Base-by-base conservation (phyloP, 805 yeast genomes). In the Hanseniaspora thailandica region DNA sequence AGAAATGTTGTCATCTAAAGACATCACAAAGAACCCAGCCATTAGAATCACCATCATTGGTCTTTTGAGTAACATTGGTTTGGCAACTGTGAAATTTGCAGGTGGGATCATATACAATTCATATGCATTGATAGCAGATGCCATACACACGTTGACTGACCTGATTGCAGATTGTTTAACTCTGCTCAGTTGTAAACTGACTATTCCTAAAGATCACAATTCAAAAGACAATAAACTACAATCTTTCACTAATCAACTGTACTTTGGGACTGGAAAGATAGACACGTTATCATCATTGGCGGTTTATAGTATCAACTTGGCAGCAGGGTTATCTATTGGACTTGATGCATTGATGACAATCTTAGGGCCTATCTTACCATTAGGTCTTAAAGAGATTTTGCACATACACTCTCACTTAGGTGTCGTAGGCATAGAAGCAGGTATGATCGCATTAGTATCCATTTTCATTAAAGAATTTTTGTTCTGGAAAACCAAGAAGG, bases 71-170 rank as follows among this genome's bases (percentile, higher is more conserved):
- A 93, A 93, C 64, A 78, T 86, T 12, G 80, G 84, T 13, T 82
- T 93, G 82, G 97, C 96, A 0, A 71, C 77, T 1, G 82, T 89
- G 31, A 93, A 93, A 66, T 89, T 88, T 26, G 67, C 80, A 22
- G 97, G 97, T 30, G 98, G 98, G 7, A 72, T 86, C 17, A 80
- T 80, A 36, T 93, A 93, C 76, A 95, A 93, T 66, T 93, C 98
- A 0, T 96, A 89, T 65, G 89, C 97, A 2, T 75, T 93, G 54
- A 65, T 89, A 47, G 98, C 98, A 0, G 98, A 93, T 67, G 89
- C 97, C 0, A 82, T 88, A 28, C 98, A 93, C 69, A 90, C 97
- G 0, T 74, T 86, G 20, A 82, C 94, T 45, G 98, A 93, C 67
- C 72, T 90, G 70, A 76, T 93, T 15, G 85, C 95, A 8, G 98